Evolutionary conservation across 768 basidiomycete species (phyloP).

Genomic region (Trametes maxima): DNA sequence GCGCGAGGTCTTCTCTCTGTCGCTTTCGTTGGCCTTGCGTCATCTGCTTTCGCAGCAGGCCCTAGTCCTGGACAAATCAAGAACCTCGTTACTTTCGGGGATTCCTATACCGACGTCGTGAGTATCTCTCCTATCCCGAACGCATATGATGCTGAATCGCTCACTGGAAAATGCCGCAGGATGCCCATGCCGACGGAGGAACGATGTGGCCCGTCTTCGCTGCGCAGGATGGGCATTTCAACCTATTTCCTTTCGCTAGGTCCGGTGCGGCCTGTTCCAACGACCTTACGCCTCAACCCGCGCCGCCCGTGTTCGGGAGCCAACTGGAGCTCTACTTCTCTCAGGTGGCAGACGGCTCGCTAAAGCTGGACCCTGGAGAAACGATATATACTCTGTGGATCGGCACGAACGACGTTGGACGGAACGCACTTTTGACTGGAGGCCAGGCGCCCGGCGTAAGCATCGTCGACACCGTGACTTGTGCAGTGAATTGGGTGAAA

Average conservation of each 20-base stretch:
- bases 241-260: slow-evolving; percentile 58
- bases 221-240: slow-evolving; percentile 53
- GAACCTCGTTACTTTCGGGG: slow-evolving; percentile 68
- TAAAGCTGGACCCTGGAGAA: slow-evolving; percentile 43
- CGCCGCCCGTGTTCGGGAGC: slow-evolving; percentile 59
- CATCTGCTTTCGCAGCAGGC: slow-evolving; percentile 19
- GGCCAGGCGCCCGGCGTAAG: slow-evolving; percentile 47
- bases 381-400: slow-evolving; percentile 72
- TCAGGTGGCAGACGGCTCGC: slow-evolving; percentile 44
- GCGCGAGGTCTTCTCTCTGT: background rate
- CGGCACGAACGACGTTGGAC: slow-evolving; percentile 61
- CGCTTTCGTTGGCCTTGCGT: background rate
- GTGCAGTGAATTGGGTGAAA: slow-evolving; percentile 63
- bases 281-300: slow-evolving; percentile 56
- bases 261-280: slow-evolving; percentile 71
- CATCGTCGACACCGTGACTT: slow-evolving; percentile 57
- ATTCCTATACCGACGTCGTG: slow-evolving; percentile 63
- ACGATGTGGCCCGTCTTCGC: slow-evolving; percentile 62
- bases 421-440: slow-evolving; percentile 54
- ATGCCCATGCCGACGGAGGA: slow-evolving; percentile 40
- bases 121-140: slow-evolving; percentile 40
- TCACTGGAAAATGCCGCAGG: background rate
- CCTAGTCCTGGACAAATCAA: slow-evolving; percentile 51
- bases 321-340: slow-evolving; percentile 57
- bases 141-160: slow-evolving; percentile 39